Evolutionary conservation across 2,329 filamentous ascomycete genomes (phyloP).

Genomic region (Aspergillus alliaceus): DNA sequence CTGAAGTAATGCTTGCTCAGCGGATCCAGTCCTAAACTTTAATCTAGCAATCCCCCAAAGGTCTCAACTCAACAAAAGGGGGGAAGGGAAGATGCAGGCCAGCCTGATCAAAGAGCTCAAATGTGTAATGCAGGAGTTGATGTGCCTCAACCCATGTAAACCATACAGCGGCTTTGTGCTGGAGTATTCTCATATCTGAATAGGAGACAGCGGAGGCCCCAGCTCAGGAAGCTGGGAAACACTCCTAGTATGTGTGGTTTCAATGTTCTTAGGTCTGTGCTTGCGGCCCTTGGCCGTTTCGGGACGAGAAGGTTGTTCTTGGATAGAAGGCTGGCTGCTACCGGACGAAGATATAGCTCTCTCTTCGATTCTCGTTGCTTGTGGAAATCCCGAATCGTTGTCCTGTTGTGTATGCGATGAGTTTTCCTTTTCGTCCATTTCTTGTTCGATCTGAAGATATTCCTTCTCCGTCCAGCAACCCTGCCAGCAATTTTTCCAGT

Average conservation of each 20-base stretch:
- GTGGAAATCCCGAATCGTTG: slow-evolving; percentile 15
- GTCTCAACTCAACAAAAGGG: background rate
- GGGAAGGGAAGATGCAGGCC: slow-evolving; percentile 8
- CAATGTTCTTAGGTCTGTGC: slow-evolving; percentile 34
- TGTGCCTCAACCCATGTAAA: background rate
- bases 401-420: slow-evolving; percentile 27
- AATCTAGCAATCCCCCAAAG: background rate
- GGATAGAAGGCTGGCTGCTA: slow-evolving; percentile 56
- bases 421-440: slow-evolving; percentile 36
- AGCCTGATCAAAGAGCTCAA: slow-evolving; percentile 11
- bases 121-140: background rate
- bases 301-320: slow-evolving; percentile 32
- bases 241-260: slow-evolving; percentile 35
- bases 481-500: slow-evolving; percentile 97
- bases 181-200: slow-evolving; percentile 39
- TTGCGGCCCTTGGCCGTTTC: slow-evolving; percentile 31
- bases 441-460: slow-evolving; percentile 62
- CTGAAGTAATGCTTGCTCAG: slow-evolving; percentile 10
- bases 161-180: background rate
- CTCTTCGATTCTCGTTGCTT: slow-evolving; percentile 46
- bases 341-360: slow-evolving; percentile 65
- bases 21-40: slow-evolving; percentile 21
- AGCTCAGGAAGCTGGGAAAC: slow-evolving; percentile 49
- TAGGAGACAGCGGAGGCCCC: slow-evolving; percentile 49
- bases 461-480: slow-evolving; percentile 88